phyloP scores from a whole-genome alignment of 371 early-diverging fungal genomes.

The Syncephalis fuscata region DNA sequence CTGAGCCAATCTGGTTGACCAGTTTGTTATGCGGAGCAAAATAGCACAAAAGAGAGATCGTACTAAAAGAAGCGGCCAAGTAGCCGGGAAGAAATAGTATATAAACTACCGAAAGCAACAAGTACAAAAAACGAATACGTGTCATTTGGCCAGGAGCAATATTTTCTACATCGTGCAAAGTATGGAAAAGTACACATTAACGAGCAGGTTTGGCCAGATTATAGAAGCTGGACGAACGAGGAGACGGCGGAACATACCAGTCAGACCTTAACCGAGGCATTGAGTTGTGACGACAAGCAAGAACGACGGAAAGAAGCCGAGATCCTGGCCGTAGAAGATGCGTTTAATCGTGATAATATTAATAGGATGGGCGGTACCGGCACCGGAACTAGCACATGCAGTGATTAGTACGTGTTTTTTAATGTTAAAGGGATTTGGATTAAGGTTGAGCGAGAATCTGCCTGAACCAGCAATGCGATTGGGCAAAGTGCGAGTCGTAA shows the following conservation, averaged over 20 bases:
- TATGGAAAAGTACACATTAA: conserved; percentile 50
- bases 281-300: conserved; percentile 48
- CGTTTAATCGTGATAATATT: conserved; percentile 55
- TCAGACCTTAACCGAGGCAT: conserved; percentile 68
- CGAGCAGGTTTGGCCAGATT: conserved; percentile 74
- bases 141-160: conserved; percentile 10
- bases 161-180: conserved; percentile 36
- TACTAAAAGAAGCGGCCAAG: conserved; percentile 28
- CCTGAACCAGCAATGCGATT: too few species aligned
- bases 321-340: conserved; percentile 38
- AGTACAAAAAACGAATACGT: conserved; percentile 39
- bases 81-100: conserved; percentile 40
- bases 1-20: conserved; percentile 27
- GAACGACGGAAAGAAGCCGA: conserved; percentile 44
- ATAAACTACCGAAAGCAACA: conserved; percentile 17
- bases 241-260: conserved; percentile 58
- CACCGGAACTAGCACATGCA: conserved; percentile 29
- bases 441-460: conserved; percentile 16
- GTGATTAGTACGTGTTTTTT: conserved; percentile 61
- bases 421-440: conserved; percentile 60
- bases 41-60: conserved; percentile 20
- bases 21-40: conserved; percentile 25
- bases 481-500: conserved; percentile 11
- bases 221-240: conserved; percentile 68
- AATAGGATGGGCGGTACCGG: conserved; percentile 49